Evolutionary conservation across 345 rosid species (phyloP).

Genomic region (Hevea brasiliensis): DNA sequence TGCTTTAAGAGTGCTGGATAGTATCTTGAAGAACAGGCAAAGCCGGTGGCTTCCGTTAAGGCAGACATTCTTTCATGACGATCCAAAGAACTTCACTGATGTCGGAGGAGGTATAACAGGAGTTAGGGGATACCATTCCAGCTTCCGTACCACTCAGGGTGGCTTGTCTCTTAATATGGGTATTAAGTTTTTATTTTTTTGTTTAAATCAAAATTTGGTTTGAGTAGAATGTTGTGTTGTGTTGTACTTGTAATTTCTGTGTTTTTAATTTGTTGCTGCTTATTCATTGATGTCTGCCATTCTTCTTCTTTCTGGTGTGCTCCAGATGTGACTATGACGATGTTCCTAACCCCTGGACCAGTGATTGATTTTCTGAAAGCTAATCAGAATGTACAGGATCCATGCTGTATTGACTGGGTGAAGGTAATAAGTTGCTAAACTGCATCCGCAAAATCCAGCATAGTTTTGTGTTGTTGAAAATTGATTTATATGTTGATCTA

Average conservation of each 20-base stretch:
- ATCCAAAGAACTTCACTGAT: constrained; percentile 45
- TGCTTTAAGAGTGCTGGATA: constrained; percentile 82
- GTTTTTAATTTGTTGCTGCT: too few relatives aligned
- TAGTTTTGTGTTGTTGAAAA: constrained; percentile 10
- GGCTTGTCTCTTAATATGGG: constrained; percentile 88
- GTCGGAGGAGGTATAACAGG: constrained; percentile 73
- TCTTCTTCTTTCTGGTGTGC: neutral
- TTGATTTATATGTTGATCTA: neutral
- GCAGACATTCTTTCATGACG: constrained; percentile 74
- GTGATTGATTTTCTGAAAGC: constrained; percentile 55
- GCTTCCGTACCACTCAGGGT: constrained; percentile 80
- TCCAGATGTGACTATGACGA: constrained; percentile 75
- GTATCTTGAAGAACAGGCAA: constrained; percentile 72
- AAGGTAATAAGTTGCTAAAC: constrained; percentile 45
- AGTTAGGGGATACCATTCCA: constrained; percentile 74
- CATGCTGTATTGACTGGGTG: constrained; percentile 62
- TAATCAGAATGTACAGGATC: constrained; percentile 61
- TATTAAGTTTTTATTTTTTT: constrained; percentile 27
- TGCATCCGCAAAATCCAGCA: constrained; percentile 10
- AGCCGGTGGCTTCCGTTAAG: constrained; percentile 87
- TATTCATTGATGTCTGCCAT: neutral
- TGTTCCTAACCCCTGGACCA: constrained; percentile 78
- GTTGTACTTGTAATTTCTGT: too few relatives aligned
- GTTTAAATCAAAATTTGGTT: neutral
- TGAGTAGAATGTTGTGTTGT: constrained; percentile 1